phyloP scores from a whole-genome alignment of 768 basidiomycete species.

The Lactarius psammicola region DNA sequence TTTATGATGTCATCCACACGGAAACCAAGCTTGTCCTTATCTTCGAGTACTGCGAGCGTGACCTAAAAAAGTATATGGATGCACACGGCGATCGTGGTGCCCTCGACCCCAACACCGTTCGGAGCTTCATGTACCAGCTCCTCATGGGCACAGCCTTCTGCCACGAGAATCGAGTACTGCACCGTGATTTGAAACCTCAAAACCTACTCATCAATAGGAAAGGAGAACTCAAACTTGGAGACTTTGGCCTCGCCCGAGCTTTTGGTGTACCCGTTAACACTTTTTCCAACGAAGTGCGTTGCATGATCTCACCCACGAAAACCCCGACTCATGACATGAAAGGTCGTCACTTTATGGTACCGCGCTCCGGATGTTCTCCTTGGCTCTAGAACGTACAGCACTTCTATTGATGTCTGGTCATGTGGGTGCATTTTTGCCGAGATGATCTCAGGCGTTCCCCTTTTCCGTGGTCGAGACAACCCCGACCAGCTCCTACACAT shows the following conservation, averaged over 20 bases:
- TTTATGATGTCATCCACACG: conserved; percentile 98
- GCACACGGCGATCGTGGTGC: conserved; percentile 95
- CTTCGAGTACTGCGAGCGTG: conserved; percentile 98
- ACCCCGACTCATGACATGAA: conserved; percentile 19
- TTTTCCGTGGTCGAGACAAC: conserved; percentile 96
- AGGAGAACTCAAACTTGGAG: conserved; percentile 94
- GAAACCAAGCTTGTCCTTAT: conserved; percentile 97
- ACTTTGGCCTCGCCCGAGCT: conserved; percentile 95
- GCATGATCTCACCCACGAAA: background rate
- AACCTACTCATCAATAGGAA: conserved; percentile 97
- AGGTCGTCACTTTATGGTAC: conserved; percentile 99
- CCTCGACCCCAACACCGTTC: conserved; percentile 81
- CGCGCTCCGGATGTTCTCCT: conserved; percentile 96
- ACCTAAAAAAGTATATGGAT: conserved; percentile 99
- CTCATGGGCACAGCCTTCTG: conserved; percentile 97
- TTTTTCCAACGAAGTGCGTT: conserved; percentile 87
- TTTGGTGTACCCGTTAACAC: conserved; percentile 99
- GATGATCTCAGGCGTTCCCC: conserved; percentile 96
- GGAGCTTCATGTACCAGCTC: conserved; percentile 97
- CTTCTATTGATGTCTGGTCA: conserved; percentile 98
- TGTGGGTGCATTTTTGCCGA: conserved; percentile 99
- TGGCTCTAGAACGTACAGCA: conserved; percentile 95
- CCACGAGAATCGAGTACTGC: conserved; percentile 96
- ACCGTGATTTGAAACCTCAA: conserved; percentile 97
- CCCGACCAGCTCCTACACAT: conserved; percentile 98